phyloP scores from a whole-genome alignment of 129 eudicot genomes.

The Tagetes erecta region DNA sequence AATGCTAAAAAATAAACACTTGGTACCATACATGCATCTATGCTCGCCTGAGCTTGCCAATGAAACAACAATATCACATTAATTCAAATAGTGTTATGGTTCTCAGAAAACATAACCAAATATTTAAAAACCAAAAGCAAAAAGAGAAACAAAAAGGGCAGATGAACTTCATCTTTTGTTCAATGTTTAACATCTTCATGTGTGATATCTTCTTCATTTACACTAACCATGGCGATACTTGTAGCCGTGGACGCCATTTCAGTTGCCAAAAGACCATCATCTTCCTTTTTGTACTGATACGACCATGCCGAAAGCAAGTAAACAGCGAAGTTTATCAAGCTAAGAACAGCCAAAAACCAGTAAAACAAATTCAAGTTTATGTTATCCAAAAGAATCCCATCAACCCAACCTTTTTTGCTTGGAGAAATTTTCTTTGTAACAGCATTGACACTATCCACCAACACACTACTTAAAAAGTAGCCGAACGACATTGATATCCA shows the following conservation, averaged over 20 bases:
- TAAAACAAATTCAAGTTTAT: constrained; percentile 57
- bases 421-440: constrained; percentile 50
- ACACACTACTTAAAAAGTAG: constrained; percentile 59
- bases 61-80: too few relatives aligned
- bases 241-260: constrained; percentile 33
- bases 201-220: constrained; percentile 27
- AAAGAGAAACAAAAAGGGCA: background rate
- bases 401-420: constrained; percentile 60
- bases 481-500: constrained; percentile 71
- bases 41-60: too few relatives aligned
- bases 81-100: too few relatives aligned
- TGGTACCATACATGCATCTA: too few relatives aligned
- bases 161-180: constrained; percentile 15
- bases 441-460: constrained; percentile 50
- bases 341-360: constrained; percentile 70
- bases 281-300: constrained; percentile 64
- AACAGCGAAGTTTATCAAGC: constrained; percentile 49
- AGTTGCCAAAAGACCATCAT: constrained; percentile 18
- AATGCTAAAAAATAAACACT: too few relatives aligned
- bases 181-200: constrained; percentile 16
- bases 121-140: background rate
- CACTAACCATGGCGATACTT: constrained; percentile 34
- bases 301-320: constrained; percentile 55
- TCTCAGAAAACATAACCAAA: too few relatives aligned
- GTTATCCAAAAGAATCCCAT: constrained; percentile 49